These are phyloP conservation scores for Trichoderma aggressivum DNA, from an alignment of 2,329 filamentous ascomycete genomes.

Conservation along the genomic window DNA sequence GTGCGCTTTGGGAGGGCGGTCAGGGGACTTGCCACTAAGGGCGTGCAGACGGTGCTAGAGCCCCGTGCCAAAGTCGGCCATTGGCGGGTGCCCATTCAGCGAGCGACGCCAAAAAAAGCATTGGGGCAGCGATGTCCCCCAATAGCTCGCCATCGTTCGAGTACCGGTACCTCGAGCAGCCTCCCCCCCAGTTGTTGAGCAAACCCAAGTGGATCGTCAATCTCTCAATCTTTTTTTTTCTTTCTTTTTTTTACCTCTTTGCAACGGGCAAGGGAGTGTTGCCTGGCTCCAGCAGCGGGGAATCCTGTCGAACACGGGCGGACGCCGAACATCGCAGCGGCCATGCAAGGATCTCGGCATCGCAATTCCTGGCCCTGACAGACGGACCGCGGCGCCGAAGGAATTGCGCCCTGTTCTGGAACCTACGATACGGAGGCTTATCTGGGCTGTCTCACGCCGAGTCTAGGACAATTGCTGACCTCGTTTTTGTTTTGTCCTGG, in stretches of 20 bases:
- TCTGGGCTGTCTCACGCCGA: neutral
- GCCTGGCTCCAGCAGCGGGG: neutral
- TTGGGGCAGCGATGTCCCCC: slow-evolving; percentile 7
- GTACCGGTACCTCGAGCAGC: slow-evolving; percentile 15
- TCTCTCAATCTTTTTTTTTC: slow-evolving; percentile 3
- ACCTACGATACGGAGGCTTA: slow-evolving; percentile 1
- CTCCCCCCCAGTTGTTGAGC: slow-evolving; percentile 17
- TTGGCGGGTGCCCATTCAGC: slow-evolving; percentile 1
- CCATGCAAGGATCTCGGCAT: slow-evolving; percentile 4
- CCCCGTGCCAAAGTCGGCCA: neutral
- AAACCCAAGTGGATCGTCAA: slow-evolving; percentile 16
- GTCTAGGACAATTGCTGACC: neutral
- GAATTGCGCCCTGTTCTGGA: slow-evolving; percentile 2
- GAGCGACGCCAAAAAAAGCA: slow-evolving; percentile 1
- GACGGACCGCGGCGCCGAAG: neutral
- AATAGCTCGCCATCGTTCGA: neutral
- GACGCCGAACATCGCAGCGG: neutral
- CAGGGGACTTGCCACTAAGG: slow-evolving; percentile 11
- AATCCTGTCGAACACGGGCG: neutral
- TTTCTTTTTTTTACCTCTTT: neutral
- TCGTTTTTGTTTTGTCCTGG: neutral
- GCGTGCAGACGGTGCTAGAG: neutral
- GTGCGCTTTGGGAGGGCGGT: slow-evolving; percentile 17
- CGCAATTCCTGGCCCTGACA: neutral
- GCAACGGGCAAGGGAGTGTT: neutral